These are phyloP conservation scores for Phyllosticta capitalensis DNA, from an alignment of 2,329 filamentous ascomycete species.

Conservation along the genomic window DNA sequence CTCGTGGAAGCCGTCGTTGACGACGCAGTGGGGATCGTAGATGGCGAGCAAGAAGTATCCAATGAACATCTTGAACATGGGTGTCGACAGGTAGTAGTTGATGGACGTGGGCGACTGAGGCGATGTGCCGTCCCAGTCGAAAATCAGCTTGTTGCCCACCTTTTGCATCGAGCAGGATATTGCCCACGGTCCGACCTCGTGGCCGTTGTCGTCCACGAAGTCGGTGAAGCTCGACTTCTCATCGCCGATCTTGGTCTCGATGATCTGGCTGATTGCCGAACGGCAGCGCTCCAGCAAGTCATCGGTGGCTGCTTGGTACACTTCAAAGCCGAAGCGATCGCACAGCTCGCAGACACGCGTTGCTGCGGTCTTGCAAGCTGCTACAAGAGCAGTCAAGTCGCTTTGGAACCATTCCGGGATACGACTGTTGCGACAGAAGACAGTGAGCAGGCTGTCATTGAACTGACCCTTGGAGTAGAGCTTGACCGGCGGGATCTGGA, in stretches of 20 bases:
- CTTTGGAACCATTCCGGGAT: conserved; percentile 41
- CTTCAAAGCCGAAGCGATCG: conserved; percentile 34
- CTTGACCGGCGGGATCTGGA: conserved; percentile 42
- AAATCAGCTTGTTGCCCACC: conserved; percentile 33
- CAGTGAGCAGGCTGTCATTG: conserved; percentile 35
- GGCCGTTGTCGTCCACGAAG: conserved; percentile 42
- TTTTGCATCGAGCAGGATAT: conserved; percentile 41
- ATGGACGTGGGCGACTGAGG: conserved; percentile 38
- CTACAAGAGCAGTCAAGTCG: conserved; percentile 39
- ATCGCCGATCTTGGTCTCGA: conserved; percentile 37
- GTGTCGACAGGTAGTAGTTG: conserved; percentile 41
- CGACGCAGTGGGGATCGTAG: conserved; percentile 38
- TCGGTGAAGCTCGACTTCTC: conserved; percentile 37
- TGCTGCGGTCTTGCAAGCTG: conserved; percentile 37
- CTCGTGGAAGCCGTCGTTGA: conserved; percentile 44
- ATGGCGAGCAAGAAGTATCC: conserved; percentile 41
- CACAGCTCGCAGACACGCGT: conserved; percentile 37
- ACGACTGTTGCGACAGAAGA: conserved; percentile 41
- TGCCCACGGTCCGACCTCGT: conserved; percentile 37
- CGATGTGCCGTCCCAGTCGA: conserved; percentile 42
- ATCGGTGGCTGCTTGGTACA: conserved; percentile 38
- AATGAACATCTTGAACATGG: conserved; percentile 45
- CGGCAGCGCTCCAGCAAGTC: conserved; percentile 37
- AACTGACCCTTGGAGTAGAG: conserved; percentile 36
- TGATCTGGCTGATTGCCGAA: conserved; percentile 36